Percentiles rank a stretch among this genome's conserved stretches.
Evolutionary conservation across 768 basidiomycete genomes (phyloP).

Genomic region (Lentinula detonsa): DNA sequence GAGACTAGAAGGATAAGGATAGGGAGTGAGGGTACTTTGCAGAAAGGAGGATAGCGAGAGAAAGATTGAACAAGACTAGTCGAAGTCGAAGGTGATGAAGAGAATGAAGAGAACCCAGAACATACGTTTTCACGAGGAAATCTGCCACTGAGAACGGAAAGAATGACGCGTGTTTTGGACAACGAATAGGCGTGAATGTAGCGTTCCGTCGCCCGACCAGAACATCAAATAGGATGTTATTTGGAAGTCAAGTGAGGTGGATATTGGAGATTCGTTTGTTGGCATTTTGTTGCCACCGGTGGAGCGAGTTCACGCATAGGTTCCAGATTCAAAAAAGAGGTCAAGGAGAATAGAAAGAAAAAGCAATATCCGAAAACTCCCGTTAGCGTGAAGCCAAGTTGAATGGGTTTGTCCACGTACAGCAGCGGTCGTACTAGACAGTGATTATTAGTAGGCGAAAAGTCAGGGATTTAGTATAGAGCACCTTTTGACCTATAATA

Average conservation of each 20-base stretch:
- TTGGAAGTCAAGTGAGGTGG: not conserved
- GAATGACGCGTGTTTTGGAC: too few species aligned
- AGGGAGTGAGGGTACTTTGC: too few species aligned
- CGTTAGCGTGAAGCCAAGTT: slow-evolving; percentile 16
- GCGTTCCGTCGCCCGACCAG: too few species aligned
- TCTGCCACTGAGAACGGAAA: slow-evolving; percentile 51
- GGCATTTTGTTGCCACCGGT: too few species aligned
- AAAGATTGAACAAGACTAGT: too few species aligned
- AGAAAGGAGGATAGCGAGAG: too few species aligned
- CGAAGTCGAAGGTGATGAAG: not conserved
- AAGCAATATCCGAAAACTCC: not conserved
- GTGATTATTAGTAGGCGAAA: not conserved
- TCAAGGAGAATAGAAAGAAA: not conserved
- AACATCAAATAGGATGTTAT: too few species aligned
- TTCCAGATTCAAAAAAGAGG: not conserved
- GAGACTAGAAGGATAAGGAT: not conserved
- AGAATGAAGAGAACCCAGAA: slow-evolving; percentile 7
- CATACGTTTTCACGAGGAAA: slow-evolving; percentile 81
- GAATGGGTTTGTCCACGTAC: slow-evolving; percentile 41
- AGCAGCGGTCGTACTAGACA: slow-evolving; percentile 75
- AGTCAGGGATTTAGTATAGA: not conserved
- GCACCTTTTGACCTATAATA: slow-evolving; percentile 85
- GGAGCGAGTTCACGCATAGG: not conserved
- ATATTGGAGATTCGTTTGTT: not conserved
- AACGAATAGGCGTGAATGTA: not conserved